Evolutionary conservation across 768 basidiomycete species (phyloP).

Genomic region (Termitomyces sp.): DNA sequence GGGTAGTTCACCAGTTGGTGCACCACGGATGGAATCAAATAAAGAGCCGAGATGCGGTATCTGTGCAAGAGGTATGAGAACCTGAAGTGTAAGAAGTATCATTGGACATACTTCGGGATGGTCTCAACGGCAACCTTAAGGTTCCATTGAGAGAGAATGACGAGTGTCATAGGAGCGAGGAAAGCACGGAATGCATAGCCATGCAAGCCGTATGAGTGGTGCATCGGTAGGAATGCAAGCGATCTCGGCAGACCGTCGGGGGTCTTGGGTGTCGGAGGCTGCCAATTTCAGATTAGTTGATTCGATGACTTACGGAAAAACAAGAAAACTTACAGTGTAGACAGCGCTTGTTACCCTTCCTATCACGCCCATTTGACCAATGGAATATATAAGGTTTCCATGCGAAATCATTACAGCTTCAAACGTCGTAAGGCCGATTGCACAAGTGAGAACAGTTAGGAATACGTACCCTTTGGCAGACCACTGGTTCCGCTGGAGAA

Average conservation of each 20-base stretch:
- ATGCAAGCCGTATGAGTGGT: slow-evolving; percentile 67
- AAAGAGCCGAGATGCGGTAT: slow-evolving; percentile 47
- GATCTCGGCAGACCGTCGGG: slow-evolving; percentile 43
- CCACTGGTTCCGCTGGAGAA: slow-evolving; percentile 24
- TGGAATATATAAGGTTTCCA: slow-evolving; percentile 50
- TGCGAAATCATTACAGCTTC: slow-evolving; percentile 74
- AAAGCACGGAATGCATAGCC: slow-evolving; percentile 45
- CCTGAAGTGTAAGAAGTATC: not conserved
- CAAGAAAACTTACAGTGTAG: slow-evolving; percentile 29
- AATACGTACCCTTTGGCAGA: slow-evolving; percentile 19
- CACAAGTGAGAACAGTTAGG: too few species aligned
- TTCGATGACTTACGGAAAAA: not conserved
- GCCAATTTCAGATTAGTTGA: not conserved
- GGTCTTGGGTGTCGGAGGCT: slow-evolving; percentile 37
- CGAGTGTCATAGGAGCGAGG: slow-evolving; percentile 39
- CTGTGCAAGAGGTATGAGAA: slow-evolving; percentile 27
- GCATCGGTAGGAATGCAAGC: slow-evolving; percentile 63
- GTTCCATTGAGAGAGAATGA: slow-evolving; percentile 64
- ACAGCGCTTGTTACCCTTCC: slow-evolving; percentile 28
- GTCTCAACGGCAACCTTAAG: slow-evolving; percentile 43
- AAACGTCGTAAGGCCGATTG: slow-evolving; percentile 12
- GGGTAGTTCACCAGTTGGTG: slow-evolving; percentile 65
- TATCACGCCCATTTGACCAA: slow-evolving; percentile 34
- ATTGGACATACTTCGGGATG: slow-evolving; percentile 55
- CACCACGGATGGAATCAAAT: slow-evolving; percentile 58